These are phyloP conservation scores for Sherardia arvensis DNA, from an alignment of 257 asterid species.

Conservation along the genomic window DNA sequence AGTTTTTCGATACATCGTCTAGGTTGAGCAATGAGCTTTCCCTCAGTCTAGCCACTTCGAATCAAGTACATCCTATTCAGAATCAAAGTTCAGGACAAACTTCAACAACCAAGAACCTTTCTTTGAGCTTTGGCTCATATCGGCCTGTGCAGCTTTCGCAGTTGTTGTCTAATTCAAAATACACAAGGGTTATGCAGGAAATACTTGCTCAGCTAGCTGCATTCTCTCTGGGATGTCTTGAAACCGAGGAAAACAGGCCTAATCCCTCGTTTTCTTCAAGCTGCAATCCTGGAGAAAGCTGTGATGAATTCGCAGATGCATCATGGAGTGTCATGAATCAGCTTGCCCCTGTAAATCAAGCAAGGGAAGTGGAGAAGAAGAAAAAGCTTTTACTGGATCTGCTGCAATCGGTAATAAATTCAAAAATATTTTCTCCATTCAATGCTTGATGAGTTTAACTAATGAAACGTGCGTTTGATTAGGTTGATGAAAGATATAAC, in stretches of 20 bases:
- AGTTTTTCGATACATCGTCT: conserved; percentile 26
- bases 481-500: conserved; percentile 81
- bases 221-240: conserved; percentile 36
- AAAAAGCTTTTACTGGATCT: conserved; percentile 50
- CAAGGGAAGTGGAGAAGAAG: conserved; percentile 38
- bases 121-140: conserved; percentile 32
- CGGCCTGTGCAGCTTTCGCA: conserved; percentile 36
- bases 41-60: conserved; percentile 48
- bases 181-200: conserved; percentile 59
- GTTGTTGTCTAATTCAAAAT: conserved; percentile 41
- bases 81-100: conserved; percentile 50
- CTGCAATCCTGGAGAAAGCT: conserved; percentile 14
- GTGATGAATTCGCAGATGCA: conserved; percentile 14
- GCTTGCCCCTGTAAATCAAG: conserved; percentile 16
- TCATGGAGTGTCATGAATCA: conserved; percentile 10
- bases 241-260: conserved; percentile 10
- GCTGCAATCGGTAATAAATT: conserved; percentile 53
- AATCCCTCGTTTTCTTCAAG: conserved; percentile 15
- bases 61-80: conserved; percentile 16
- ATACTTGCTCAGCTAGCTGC: conserved; percentile 60
- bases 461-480: background rate
- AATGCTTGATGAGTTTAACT: background rate
- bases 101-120: conserved; percentile 37
- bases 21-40: conserved; percentile 53
- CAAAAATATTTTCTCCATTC: no score